Base-by-base conservation (phyloP, 2,329 filamentous ascomycete genomes). In the Stenocarpella maydis region DNA sequence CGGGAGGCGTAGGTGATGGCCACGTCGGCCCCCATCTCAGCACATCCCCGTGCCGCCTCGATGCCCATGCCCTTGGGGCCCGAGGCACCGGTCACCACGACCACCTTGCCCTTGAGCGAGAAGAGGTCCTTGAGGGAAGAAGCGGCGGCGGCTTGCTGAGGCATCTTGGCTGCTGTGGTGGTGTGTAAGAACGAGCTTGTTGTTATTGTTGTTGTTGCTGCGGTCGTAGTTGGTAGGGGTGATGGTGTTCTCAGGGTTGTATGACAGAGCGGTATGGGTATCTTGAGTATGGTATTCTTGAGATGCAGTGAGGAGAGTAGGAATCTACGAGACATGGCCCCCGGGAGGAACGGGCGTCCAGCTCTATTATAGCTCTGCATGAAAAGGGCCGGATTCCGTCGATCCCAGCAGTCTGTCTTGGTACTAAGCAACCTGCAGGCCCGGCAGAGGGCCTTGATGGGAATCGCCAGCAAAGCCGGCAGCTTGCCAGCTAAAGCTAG, bases 1-100 rank as follows among this genome's bases (percentile, higher is more conserved):
- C 86, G 88, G 72, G 90, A 89, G 67, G 90, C 88, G 83, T 90
- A 91, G 75, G 91, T 94, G 74, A 92, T 85, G 74, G 88, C 90
- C 47, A 92, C 82, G 73, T 91, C 85, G 71, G 90, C 90, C 50
- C 91, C 90, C 75, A 90, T 88, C 80, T 92, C 90, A 49, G 90
- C 90, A 50, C 88, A 85, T 28, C 86, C 89, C 17, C 89, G 84
- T 19, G 89, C 90, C n/a, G 91, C 88, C 67, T 88, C 85, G 24
- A 91, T 85, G 67, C 91, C 91, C 79, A 92, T 91, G 72, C 90
- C 90, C 60, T 87, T 88, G 69, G 92, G 86, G 17, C 88, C 88
- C 50, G 87, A 91, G 26, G 89, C 89, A 68, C 90, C 90, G 9
- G 89, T 89, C 71, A 92, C 83, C 74, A 92, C 87, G 73, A 91